Base-by-base conservation (phyloP, 345 rosid genomes). In the Sonneratia caseolaris region DNA sequence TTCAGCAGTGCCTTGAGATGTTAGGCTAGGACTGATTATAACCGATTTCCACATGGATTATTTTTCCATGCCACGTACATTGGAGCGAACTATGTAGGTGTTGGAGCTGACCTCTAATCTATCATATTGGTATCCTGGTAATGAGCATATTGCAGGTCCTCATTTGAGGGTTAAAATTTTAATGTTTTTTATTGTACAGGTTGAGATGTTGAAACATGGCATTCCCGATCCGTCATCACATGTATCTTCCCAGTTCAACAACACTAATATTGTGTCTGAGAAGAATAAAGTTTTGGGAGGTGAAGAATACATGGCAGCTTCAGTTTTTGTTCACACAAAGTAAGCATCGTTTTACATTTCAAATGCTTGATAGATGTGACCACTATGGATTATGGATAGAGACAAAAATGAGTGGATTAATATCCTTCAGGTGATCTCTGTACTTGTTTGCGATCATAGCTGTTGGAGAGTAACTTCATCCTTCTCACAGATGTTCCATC, bases 211-310 rank as follows among this genome's bases (percentile, higher is more conserved):
- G 82, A 91, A 91, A 73, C 93, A 89, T 79, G 86, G 89, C 69
- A 87, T 91, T 74, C 89, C 95, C 48, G 97, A 91, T 83, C 97
- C 93, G 38, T 91, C 93, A 82, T 84, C 79, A 32, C 71, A 84
- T 37, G 69, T 80, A 38, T 66, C 81, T 49, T 67, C 81, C 40
- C 88, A 87, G 70, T 68, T 79, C 14, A 86, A 79, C 66, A 80
- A 81, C 78, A 77, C 87, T 66, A 82, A 66, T 68, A 22, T 42
- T 64, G 91, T 79, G 70, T 68, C 81, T 76, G 89, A 89, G 69
- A 85, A 78, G 69, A 91, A 87, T 62, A 84, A 82, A 77, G 45
- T 73, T 72, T 72, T 69, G 57, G 89, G 78, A 19, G 81, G 83
- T 69, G 88, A 78, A 78, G 93, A 88, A 68, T 86, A 86, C 81